Conservation (phyloP, 2,329 filamentous ascomycete species). For the Coniella vitis region DNA sequence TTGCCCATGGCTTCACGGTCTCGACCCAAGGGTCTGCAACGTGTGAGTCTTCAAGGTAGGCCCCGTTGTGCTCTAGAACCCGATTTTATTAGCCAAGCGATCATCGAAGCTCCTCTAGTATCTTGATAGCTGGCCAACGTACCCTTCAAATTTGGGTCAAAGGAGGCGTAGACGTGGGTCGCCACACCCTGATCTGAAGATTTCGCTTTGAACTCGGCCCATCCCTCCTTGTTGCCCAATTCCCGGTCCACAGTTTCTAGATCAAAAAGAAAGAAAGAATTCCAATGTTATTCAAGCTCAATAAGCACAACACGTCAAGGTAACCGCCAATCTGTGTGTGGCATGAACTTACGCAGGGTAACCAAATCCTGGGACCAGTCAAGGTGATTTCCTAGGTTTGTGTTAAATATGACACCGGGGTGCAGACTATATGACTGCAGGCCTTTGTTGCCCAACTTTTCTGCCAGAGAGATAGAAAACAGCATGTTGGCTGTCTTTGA, state of each 20-base stretch:
- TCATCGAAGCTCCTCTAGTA: no score
- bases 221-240: slow-evolving; percentile 12
- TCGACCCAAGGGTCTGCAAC: slow-evolving; percentile 1
- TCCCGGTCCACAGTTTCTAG: not conserved
- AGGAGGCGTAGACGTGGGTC: slow-evolving; percentile 3
- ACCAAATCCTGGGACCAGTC: not conserved
- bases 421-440: not conserved
- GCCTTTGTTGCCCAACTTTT: slow-evolving; percentile 10
- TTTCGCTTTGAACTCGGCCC: not conserved
- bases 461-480: slow-evolving; percentile 19
- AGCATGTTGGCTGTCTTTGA: slow-evolving; percentile 26
- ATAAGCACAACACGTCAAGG: not conserved
- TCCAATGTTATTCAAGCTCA: not conserved
- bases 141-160: not conserved
- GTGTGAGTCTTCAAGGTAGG: not conserved
- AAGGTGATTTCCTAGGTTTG: not conserved
- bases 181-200: slow-evolving; percentile 5
- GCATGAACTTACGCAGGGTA: not conserved
- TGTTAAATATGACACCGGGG: not conserved
- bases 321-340: no score
- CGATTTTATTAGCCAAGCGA: no score
- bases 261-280: not conserved
- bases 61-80: not conserved
- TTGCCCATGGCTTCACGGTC: not conserved
- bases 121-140: no score